Conservation (phyloP, 2,329 filamentous ascomycete species). For the Ascochyta koolunga region DNA sequence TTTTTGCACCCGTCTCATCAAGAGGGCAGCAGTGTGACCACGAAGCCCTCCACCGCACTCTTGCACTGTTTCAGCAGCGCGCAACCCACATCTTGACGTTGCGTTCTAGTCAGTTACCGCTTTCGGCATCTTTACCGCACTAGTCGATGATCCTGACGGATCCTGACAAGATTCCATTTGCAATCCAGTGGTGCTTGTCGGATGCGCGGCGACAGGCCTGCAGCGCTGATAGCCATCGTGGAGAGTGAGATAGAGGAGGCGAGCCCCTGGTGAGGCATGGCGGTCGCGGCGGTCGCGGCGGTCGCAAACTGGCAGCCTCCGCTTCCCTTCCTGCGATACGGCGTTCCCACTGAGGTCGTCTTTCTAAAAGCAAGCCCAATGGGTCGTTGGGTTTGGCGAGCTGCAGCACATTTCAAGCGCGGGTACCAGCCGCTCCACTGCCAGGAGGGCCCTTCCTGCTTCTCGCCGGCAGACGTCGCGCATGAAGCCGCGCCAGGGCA, state of each 20-base stretch:
- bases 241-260: conserved; percentile 17
- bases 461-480: conserved; percentile 6
- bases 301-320: conserved; percentile 14
- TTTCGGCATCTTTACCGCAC: conserved; percentile 8
- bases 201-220: conserved; percentile 4
- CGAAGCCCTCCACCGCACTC: background rate
- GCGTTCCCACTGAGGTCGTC: conserved; percentile 5
- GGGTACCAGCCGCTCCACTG: conserved; percentile 7
- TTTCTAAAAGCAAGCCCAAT: conserved; percentile 15
- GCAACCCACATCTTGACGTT: conserved; percentile 7
- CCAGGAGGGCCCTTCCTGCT: too few species aligned
- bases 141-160: conserved; percentile 20
- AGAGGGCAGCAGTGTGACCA: conserved; percentile 6
- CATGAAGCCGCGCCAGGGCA: conserved; percentile 8
- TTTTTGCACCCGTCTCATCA: conserved; percentile 1
- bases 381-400: conserved; percentile 11
- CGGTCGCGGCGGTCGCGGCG: conserved; percentile 12
- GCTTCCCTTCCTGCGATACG: conserved; percentile 12
- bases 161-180: conserved; percentile 31
- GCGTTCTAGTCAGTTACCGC: conserved; percentile 17
- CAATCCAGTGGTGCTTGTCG: conserved; percentile 18
- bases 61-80: conserved; percentile 10
- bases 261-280: conserved; percentile 16
- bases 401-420: conserved; percentile 8
- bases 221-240: conserved; percentile 12